Conservation (phyloP, 2,329 filamentous ascomycete species). For the Botrytis deweyae region DNA sequence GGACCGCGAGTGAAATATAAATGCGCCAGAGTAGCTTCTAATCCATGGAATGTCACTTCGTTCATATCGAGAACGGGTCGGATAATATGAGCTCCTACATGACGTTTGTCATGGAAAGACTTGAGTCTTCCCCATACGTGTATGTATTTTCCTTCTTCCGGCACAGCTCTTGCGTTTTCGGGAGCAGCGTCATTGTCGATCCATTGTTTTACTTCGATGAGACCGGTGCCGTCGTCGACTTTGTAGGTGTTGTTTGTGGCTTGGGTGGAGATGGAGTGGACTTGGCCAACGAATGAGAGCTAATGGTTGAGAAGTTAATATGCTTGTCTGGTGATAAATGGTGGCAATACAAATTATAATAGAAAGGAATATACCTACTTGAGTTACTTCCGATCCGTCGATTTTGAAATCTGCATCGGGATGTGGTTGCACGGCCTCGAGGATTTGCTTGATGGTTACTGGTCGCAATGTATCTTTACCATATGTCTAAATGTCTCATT, state of each 20-base stretch:
- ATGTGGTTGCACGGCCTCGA: constrained; percentile 76
- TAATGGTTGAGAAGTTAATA: constrained; percentile 42
- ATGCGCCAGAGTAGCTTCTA: constrained; percentile 88
- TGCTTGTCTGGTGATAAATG: neutral
- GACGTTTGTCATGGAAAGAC: constrained; percentile 77
- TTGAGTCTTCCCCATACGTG: constrained; percentile 84
- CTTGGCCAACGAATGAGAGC: constrained; percentile 85
- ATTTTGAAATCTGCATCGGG: constrained; percentile 78
- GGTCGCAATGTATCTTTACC: constrained; percentile 86
- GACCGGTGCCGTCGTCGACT: constrained; percentile 91
- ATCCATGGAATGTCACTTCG: constrained; percentile 87
- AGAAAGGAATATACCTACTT: constrained; percentile 41
- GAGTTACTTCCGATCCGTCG: constrained; percentile 70
- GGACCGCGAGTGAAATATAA: constrained; percentile 76
- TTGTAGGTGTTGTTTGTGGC: constrained; percentile 89
- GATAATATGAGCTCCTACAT: constrained; percentile 78
- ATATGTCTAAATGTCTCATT: constrained; percentile 44
- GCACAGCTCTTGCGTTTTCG: constrained; percentile 48
- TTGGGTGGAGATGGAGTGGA: constrained; percentile 82
- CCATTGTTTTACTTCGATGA: constrained; percentile 90
- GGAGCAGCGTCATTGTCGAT: constrained; percentile 50
- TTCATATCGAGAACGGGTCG: constrained; percentile 81
- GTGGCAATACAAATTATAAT: neutral
- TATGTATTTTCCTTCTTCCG: constrained; percentile 74
- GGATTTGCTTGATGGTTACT: constrained; percentile 91